Base-by-base conservation (phyloP, 2,329 filamentous ascomycete genomes). In the Herpomyces periplanetae region DNA sequence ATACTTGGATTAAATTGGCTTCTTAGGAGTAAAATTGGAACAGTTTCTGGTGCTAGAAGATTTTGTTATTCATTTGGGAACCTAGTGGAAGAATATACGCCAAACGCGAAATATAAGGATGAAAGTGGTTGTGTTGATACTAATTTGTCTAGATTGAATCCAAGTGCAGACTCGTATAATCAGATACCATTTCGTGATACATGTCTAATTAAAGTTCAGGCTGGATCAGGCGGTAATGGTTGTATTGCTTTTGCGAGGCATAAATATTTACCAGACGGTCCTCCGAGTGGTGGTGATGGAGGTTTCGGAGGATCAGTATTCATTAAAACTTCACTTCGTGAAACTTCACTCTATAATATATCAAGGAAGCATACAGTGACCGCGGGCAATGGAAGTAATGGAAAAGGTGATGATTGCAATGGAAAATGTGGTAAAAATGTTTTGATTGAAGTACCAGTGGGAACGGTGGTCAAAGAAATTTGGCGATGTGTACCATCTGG, bases 191-290 rank as follows among this genome's bases (percentile, higher is more conserved):
- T 96, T 33, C 60, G 66, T 21, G 80, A 96, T 40, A 63, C 66
- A 34, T 73, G 73, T 21, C 53, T 54, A 4, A 39, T 91, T 11
- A 64, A 54, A 0, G 39, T 91, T 3, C 51, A 63, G 28, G 64
- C 73, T 8, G 80, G 80, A 5, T 41, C 47, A 2, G 80, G 80
- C 11, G 80, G 80, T 5, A 60, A 80, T 32, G 80, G 80, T 26
- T 96, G 80, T 33, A 68, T 91, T 19, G 80, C 80, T 0, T 96
- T 91, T 34, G 43, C 84, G 16, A 61, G 75, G 9, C 80, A 96
- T 31, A 75, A 75, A 26, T 91, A 65, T 37, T 48, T 88, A 12
- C 54, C 60, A 17, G 60, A 85, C 26, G 80, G 80, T 0, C 80
- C 80, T 5, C 56, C 80, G 5, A 91, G 96, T 36, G 80, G 80